Evolutionary conservation across 305 asterid species (phyloP).

Genomic region (Fraxinus velutina): DNA sequence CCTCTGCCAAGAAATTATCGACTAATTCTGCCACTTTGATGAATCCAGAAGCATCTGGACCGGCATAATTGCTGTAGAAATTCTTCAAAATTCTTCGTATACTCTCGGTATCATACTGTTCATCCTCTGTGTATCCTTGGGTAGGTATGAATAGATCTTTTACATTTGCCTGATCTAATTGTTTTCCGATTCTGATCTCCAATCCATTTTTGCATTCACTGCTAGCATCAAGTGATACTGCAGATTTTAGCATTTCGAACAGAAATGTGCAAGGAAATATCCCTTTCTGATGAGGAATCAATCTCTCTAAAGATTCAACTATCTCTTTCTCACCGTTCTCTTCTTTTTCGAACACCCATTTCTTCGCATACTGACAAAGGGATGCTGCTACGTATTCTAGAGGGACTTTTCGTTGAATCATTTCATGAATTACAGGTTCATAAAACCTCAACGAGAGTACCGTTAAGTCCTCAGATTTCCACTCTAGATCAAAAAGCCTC

Average conservation of each 20-base stretch:
- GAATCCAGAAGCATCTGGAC: conserved; percentile 29
- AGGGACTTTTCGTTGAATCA: conserved; percentile 45
- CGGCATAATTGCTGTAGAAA: conserved; percentile 46
- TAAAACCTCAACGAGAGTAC: conserved; percentile 42
- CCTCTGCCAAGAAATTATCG: conserved; percentile 57
- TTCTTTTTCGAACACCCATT: conserved; percentile 37
- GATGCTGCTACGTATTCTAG: conserved; percentile 46
- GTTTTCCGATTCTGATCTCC: conserved; percentile 66
- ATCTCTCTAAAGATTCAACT: conserved; percentile 51
- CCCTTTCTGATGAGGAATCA: conserved; percentile 41
- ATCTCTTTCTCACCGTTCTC: conserved; percentile 41
- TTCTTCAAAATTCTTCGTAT: conserved; percentile 61
- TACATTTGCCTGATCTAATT: conserved; percentile 48
- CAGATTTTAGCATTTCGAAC: conserved; percentile 52
- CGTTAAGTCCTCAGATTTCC: conserved; percentile 56
- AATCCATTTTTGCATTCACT: conserved; percentile 50
- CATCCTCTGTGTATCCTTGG: conserved; percentile 52
- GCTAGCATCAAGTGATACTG: conserved; percentile 43
- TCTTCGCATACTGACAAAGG: conserved; percentile 43
- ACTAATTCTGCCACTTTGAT: conserved; percentile 48
- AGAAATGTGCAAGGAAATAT: conserved; percentile 47
- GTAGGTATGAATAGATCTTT: conserved; percentile 57
- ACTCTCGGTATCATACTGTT: conserved; percentile 53
- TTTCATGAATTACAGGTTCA: conserved; percentile 40
- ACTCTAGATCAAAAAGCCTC: conserved; percentile 48